Evolutionary conservation across 169 alveolate genomes (phyloP).

Genomic region (Plasmodium vinckei): DNA sequence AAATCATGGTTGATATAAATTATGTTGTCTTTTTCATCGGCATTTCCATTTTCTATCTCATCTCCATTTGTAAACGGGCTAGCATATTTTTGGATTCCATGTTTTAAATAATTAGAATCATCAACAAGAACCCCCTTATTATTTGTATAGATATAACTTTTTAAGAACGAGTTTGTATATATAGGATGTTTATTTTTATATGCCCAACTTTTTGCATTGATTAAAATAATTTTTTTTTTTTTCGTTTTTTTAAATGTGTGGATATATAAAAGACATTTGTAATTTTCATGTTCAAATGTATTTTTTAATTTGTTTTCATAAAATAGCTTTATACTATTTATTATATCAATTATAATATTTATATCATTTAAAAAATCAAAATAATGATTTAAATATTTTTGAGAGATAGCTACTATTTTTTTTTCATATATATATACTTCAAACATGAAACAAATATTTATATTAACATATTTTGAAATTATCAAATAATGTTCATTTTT

Average conservation of each 20-base stretch:
- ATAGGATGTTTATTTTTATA: constrained; percentile 59
- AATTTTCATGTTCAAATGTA: constrained; percentile 17
- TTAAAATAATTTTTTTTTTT: constrained; percentile 45
- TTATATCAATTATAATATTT: constrained; percentile 16
- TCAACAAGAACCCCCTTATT: neutral
- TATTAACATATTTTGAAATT: constrained; percentile 53
- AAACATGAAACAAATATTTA: constrained; percentile 54
- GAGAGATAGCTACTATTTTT: constrained; percentile 36
- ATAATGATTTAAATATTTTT: constrained; percentile 51
- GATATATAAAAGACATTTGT: constrained; percentile 33
- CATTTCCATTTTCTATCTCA: neutral
- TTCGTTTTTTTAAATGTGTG: constrained; percentile 52
- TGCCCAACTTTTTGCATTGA: constrained; percentile 63
- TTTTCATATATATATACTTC: constrained; percentile 52
- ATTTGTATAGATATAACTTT: constrained; percentile 27
- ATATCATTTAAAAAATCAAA: constrained; percentile 22
- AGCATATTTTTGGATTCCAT: constrained; percentile 17
- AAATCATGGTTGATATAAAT: neutral
- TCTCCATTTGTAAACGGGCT: neutral
- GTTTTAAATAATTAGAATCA: constrained; percentile 3
- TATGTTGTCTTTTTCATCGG: neutral
- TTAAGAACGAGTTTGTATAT: constrained; percentile 25
- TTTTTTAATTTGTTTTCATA: constrained; percentile 30
- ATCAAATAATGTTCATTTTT: constrained; percentile 16
- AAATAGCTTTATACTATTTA: constrained; percentile 19